Percentiles rank a stretch among this genome's conserved stretches.
These are phyloP conservation scores for Lactuca saligna DNA, from an alignment of 129 eudicot genomes.

Conservation along the genomic window DNA sequence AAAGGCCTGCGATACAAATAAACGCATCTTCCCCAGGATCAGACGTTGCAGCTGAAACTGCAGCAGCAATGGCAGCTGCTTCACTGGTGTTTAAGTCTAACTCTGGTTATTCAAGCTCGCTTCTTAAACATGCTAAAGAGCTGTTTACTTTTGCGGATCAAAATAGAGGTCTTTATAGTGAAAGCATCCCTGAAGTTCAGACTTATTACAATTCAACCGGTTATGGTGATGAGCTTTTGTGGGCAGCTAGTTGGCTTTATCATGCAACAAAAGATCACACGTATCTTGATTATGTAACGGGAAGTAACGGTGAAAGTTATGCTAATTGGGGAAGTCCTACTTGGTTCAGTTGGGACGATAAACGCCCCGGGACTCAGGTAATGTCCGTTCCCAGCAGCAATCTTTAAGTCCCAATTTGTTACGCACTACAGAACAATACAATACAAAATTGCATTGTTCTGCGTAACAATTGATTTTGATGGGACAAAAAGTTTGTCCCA, in stretches of 20 bases:
- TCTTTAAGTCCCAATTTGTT: too few relatives aligned
- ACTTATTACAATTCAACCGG: constrained; percentile 89
- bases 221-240: constrained; percentile 97
- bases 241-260: constrained; percentile 99
- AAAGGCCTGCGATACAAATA: constrained; percentile 66
- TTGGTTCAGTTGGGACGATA: constrained; percentile 99
- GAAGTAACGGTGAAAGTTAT: constrained; percentile 57
- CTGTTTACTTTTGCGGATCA: constrained; percentile 75
- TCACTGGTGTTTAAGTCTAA: constrained; percentile 80
- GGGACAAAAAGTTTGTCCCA: neutral
- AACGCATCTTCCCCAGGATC: constrained; percentile 78
- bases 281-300: constrained; percentile 71
- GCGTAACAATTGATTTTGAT: too few relatives aligned
- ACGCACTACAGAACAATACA: too few relatives aligned
- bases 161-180: constrained; percentile 70
- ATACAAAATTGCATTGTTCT: too few relatives aligned
- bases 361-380: constrained; percentile 92
- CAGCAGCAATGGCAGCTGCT: constrained; percentile 97
- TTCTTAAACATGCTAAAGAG: constrained; percentile 83
- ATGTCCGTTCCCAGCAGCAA: neutral
- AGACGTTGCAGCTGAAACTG: constrained; percentile 94
- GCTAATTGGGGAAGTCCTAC: constrained; percentile 88
- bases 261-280: constrained; percentile 76
- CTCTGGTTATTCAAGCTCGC: constrained; percentile 60
- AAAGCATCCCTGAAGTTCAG: constrained; percentile 76